Percentiles rank a stretch among this genome's conserved stretches.
Conservation (phyloP, 371 early-diverging fungal species). For the Apophysomyces elegans region DNA sequence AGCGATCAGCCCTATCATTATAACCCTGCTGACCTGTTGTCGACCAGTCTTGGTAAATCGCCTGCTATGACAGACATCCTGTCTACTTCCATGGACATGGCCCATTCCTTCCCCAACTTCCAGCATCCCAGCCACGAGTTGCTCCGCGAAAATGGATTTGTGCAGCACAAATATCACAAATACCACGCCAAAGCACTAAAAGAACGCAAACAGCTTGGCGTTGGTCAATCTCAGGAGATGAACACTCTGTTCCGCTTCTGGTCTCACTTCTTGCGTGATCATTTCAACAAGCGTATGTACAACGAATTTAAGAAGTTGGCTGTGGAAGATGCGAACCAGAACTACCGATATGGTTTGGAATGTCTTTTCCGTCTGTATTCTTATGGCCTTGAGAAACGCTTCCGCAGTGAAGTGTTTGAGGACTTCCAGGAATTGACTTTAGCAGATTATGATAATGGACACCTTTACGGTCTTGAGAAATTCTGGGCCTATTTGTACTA, state of each 20-base stretch:
- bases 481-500: conserved; percentile 96
- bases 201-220: conserved; percentile 90
- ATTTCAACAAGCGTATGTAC: conserved; percentile 93
- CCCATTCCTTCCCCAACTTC: conserved; percentile 82
- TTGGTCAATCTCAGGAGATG: conserved; percentile 97
- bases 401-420: conserved; percentile 81
- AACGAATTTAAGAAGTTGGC: conserved; percentile 90
- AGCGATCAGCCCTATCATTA: conserved; percentile 56
- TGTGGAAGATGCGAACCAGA: conserved; percentile 88
- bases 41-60: conserved; percentile 47
- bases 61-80: conserved; percentile 42
- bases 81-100: conserved; percentile 51
- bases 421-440: conserved; percentile 89
- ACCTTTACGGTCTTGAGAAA: conserved; percentile 93
- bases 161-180: conserved; percentile 95
- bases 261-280: conserved; percentile 96
- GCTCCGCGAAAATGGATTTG: conserved; percentile 92
- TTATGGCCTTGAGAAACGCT: conserved; percentile 92
- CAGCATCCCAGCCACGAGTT: conserved; percentile 96
- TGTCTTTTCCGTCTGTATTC: conserved; percentile 97
- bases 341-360: conserved; percentile 95
- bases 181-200: conserved; percentile 94
- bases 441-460: conserved; percentile 73
- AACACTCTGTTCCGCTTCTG: conserved; percentile 98
- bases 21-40: conserved; percentile 50